A percentile compares a stretch with the other conserved stretches of the same genome.
phyloP scores from a whole-genome alignment of 768 basidiomycete species.

The Neoboletus subvelutipes region DNA sequence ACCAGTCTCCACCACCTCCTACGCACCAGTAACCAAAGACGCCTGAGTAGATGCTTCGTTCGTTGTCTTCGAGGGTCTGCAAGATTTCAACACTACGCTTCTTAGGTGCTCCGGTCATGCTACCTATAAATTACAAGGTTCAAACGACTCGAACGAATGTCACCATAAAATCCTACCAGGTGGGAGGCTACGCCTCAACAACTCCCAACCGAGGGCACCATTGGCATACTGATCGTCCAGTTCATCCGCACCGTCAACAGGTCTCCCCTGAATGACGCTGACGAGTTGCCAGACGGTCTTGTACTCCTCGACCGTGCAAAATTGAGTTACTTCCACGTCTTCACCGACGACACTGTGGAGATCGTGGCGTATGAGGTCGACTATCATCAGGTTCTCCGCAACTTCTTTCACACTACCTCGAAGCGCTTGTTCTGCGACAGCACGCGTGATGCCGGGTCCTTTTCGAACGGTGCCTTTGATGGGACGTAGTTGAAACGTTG shows the following conservation, averaged over 20 bases:
- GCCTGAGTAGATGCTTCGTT: conserved; percentile 85
- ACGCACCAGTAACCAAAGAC: conserved; percentile 92
- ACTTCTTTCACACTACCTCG: conserved; percentile 81
- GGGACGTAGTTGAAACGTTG: conserved; percentile 80
- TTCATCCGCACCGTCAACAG: conserved; percentile 36
- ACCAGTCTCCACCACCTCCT: conserved; percentile 88
- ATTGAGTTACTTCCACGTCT: conserved; percentile 77
- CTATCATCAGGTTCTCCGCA: conserved; percentile 98
- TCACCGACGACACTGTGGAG: conserved; percentile 82
- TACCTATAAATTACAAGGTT: conserved; percentile 48
- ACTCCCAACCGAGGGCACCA: conserved; percentile 70
- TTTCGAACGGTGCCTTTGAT: conserved; percentile 92
- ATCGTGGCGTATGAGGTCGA: conserved; percentile 93
- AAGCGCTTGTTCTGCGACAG: conserved; percentile 61
- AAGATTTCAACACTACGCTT: conserved; percentile 91
- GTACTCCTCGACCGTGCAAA: conserved; percentile 89
- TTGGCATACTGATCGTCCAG: conserved; percentile 37
- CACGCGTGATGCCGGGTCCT: conserved; percentile 59
- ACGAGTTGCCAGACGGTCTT: conserved; percentile 95
- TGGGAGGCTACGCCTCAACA: conserved; percentile 75
- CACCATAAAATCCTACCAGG: conserved; percentile 57
- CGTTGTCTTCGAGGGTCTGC: conserved; percentile 68
- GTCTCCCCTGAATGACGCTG: conserved; percentile 82
- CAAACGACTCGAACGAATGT: not conserved
- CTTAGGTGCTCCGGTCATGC: conserved; percentile 98